A percentile compares a stretch with the other conserved stretches of the same genome.
phyloP scores from a whole-genome alignment of 257 asterid genomes.

The Ajuga chamaepitys region DNA sequence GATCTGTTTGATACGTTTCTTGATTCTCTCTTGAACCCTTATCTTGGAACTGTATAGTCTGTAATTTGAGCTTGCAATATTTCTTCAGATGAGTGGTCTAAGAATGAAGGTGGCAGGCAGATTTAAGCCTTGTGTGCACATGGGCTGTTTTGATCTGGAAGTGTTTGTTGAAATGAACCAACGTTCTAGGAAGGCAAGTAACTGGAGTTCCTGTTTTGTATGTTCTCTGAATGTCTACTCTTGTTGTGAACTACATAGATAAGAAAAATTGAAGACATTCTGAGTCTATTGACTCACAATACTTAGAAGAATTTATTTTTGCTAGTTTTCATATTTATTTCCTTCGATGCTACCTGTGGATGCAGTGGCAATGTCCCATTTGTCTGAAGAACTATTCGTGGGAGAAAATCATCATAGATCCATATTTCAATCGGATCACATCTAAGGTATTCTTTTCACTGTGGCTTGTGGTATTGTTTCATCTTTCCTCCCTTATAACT shows the following conservation, averaged over 20 bases:
- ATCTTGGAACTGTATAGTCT: not conserved
- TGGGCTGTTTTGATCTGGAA: slow-evolving; percentile 98
- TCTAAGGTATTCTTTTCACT: slow-evolving; percentile 48
- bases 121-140: slow-evolving; percentile 83
- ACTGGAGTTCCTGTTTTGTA: not conserved
- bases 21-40: not conserved
- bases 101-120: slow-evolving; percentile 97
- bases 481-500: slow-evolving; percentile 2
- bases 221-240: not conserved
- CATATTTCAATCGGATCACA: slow-evolving; percentile 74
- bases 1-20: not conserved
- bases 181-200: slow-evolving; percentile 84
- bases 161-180: slow-evolving; percentile 93
- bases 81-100: slow-evolving; percentile 83
- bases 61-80: slow-evolving; percentile 11
- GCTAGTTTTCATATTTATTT: not conserved
- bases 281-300: not conserved
- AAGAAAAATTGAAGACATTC: not conserved
- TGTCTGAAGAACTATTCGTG: slow-evolving; percentile 89
- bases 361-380: slow-evolving; percentile 99
- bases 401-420: slow-evolving; percentile 83
- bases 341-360: slow-evolving; percentile 19
- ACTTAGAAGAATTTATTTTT: not conserved
- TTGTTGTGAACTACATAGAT: not conserved
- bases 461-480: not conserved